A percentile compares a stretch with the other conserved stretches of the same genome.
Evolutionary conservation across 2,329 filamentous ascomycete genomes (phyloP).

Genomic region (Ophiostoma himal-ulmi): DNA sequence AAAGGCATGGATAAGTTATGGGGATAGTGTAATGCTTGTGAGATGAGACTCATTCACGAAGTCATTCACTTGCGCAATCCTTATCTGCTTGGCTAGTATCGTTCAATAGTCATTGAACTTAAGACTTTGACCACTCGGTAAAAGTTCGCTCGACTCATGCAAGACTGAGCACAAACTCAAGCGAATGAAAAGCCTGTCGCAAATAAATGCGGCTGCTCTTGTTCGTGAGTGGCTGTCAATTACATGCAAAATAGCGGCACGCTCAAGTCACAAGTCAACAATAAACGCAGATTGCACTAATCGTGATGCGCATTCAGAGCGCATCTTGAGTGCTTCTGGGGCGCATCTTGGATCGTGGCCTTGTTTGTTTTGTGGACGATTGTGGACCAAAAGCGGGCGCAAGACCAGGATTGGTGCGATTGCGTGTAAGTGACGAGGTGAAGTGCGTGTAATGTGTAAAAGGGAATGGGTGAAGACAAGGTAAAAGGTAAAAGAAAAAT

Average conservation of each 20-base stretch:
- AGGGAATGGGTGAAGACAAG: background rate
- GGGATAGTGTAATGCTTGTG: background rate
- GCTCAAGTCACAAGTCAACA: background rate
- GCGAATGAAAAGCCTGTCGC: background rate
- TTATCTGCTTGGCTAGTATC: background rate
- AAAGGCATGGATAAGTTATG: background rate
- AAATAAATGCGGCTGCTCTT: background rate
- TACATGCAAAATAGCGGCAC: background rate
- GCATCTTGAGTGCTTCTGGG: background rate
- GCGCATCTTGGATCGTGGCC: background rate
- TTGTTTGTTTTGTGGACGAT: background rate
- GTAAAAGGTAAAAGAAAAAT: background rate
- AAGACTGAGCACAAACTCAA: background rate
- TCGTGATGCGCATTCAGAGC: background rate
- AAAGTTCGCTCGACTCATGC: background rate
- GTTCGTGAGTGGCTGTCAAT: background rate
- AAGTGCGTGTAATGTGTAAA: background rate
- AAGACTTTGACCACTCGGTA: background rate
- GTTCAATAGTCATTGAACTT: background rate
- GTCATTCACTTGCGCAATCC: constrained; percentile 1
- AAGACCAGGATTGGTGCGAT: background rate
- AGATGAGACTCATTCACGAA: background rate
- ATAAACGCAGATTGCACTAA: background rate
- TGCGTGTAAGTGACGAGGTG: constrained; percentile 5
- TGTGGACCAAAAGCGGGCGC: constrained; percentile 7